Percentiles rank a stretch among this genome's conserved stretches.
Evolutionary conservation across 2,329 filamentous ascomycete species (phyloP).

Genomic region (Beauveria medogensis): DNA sequence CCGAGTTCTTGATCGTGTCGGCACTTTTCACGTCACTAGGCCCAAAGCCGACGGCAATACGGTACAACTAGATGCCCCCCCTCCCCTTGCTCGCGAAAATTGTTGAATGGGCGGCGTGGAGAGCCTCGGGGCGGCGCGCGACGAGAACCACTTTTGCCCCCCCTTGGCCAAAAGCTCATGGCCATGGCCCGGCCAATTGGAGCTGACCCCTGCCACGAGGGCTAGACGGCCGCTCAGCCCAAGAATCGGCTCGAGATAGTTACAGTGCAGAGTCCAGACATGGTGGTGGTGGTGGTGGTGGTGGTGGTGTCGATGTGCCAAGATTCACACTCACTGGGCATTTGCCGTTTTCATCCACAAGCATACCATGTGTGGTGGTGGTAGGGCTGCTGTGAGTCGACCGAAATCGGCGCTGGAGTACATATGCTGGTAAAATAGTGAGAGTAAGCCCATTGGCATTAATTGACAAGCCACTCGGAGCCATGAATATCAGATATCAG

Average conservation of each 20-base stretch:
- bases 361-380: not conserved
- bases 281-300: not conserved
- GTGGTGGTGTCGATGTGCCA: not conserved
- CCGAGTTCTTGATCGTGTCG: constrained; percentile 15
- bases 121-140: constrained; percentile 19
- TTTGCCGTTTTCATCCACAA: not conserved
- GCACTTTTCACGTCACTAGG: constrained; percentile 15
- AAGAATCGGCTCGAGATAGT: constrained; percentile 23
- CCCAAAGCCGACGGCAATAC: constrained; percentile 10
- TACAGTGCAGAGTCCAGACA: not conserved
- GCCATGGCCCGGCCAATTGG: constrained; percentile 26
- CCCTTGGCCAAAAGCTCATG: constrained; percentile 21
- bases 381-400: not conserved
- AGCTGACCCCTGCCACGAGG: constrained; percentile 26
- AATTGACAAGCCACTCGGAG: not conserved
- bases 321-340: not conserved
- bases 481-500: not conserved
- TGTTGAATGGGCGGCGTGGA: constrained; percentile 18
- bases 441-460: no score
- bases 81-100: constrained; percentile 17
- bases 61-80: constrained; percentile 13
- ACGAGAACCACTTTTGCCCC: constrained; percentile 21
- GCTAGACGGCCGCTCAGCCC: constrained; percentile 22
- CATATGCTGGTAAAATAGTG: not conserved
- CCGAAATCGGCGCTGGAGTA: not conserved